These are phyloP conservation scores for Candida takata DNA, from an alignment of 805 yeast genomes.

Conservation along the genomic window DNA sequence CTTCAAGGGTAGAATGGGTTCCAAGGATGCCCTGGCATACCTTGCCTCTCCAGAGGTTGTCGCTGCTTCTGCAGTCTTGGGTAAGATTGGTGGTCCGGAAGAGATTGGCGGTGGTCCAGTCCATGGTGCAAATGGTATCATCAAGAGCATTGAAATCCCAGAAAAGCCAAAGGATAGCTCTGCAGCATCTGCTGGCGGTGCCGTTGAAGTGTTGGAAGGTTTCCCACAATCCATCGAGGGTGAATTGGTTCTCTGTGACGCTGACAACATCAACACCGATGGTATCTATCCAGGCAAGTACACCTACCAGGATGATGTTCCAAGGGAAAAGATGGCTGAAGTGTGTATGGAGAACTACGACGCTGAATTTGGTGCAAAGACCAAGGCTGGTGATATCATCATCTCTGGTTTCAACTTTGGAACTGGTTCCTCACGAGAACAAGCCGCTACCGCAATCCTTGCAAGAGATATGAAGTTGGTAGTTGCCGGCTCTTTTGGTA, in stretches of 20 bases:
- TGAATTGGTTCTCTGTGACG: conserved; percentile 91
- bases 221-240: conserved; percentile 89
- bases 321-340: conserved; percentile 94
- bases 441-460: conserved; percentile 96
- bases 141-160: conserved; percentile 30
- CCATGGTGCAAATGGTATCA: conserved; percentile 41
- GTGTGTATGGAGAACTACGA: conserved; percentile 99
- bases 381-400: conserved; percentile 81
- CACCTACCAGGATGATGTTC: conserved; percentile 96
- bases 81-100: conserved; percentile 88
- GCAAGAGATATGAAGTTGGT: conserved; percentile 91
- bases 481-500: conserved; percentile 96
- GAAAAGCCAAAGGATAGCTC: conserved; percentile 16
- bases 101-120: conserved; percentile 65
- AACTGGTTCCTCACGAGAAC: conserved; percentile 97
- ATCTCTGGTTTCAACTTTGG: conserved; percentile 95
- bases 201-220: conserved; percentile 77
- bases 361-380: conserved; percentile 74
- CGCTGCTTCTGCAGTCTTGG: conserved; percentile 96
- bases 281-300: conserved; percentile 99
- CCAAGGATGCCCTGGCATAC: conserved; percentile 91
- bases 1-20: conserved; percentile 99
- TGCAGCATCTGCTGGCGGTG: conserved; percentile 24
- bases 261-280: conserved; percentile 95
- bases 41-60: conserved; percentile 97